Percentiles rank a stretch among this genome's conserved stretches.
Conservation (phyloP, 2,329 filamentous ascomycete genomes). For the Lasiodiplodia sp. region DNA sequence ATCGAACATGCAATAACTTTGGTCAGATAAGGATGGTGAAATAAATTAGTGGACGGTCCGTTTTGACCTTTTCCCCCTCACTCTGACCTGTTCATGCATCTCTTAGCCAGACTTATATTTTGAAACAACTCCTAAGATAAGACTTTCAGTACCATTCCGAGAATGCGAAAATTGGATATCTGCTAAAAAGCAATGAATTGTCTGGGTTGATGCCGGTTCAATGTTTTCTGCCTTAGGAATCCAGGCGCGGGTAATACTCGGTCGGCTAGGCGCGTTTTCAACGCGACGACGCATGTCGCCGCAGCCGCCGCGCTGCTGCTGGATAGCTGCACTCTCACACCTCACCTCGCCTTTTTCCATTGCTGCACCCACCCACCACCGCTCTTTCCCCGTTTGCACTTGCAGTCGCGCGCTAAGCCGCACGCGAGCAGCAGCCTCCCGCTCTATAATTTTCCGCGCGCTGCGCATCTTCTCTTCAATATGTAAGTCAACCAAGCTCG, state of each 20-base stretch:
- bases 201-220: background rate
- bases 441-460: constrained; percentile 1
- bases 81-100: no score
- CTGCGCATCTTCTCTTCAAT: background rate
- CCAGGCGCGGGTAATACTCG: background rate
- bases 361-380: constrained; percentile 13
- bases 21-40: no score
- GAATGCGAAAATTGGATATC: background rate
- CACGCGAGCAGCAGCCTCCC: background rate
- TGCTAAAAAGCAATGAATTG: background rate
- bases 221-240: constrained; percentile 4
- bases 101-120: no score
- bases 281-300: constrained; percentile 25
- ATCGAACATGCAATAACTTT: no score
- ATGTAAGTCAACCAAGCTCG: constrained; percentile 17
- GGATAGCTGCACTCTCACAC: constrained; percentile 14
- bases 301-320: constrained; percentile 2
- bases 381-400: constrained; percentile 19
- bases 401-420: constrained; percentile 13
- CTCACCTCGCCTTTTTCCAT: background rate
- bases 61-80: background rate
- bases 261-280: constrained; percentile 20
- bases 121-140: no score
- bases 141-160: no score
- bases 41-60: background rate